Conservation (phyloP, 495 filamentous ascomycete species). For the Hypoxylon lienhwacheense region DNA sequence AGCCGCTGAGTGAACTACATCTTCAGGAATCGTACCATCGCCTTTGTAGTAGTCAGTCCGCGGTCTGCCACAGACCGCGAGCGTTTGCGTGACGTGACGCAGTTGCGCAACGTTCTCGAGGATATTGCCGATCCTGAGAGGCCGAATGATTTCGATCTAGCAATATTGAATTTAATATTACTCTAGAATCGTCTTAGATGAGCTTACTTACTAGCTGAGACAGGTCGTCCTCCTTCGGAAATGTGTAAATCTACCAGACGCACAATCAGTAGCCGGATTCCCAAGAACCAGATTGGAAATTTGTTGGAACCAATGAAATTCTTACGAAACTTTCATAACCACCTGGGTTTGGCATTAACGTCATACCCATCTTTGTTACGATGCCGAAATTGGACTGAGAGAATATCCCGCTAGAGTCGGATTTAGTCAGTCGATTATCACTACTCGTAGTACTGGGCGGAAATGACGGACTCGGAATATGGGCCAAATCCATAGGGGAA, state of each 20-base stretch:
- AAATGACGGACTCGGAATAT: slow-evolving; percentile 54
- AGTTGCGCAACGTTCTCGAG: slow-evolving; percentile 61
- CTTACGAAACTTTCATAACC: slow-evolving; percentile 51
- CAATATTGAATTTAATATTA: neutral
- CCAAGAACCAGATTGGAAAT: neutral
- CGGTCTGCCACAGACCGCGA: slow-evolving; percentile 49
- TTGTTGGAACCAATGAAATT: neutral
- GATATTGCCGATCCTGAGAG: slow-evolving; percentile 53
- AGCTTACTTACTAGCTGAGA: slow-evolving; percentile 37
- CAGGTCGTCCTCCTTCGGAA: slow-evolving; percentile 55
- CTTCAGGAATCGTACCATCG: slow-evolving; percentile 43
- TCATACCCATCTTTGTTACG: slow-evolving; percentile 57
- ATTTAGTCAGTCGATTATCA: slow-evolving; percentile 1
- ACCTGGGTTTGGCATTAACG: slow-evolving; percentile 51
- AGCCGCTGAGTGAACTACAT: slow-evolving; percentile 42
- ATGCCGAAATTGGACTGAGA: slow-evolving; percentile 57
- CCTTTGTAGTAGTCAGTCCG: slow-evolving; percentile 50
- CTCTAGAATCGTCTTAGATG: neutral
- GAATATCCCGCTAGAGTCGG: slow-evolving; percentile 50
- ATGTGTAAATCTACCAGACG: slow-evolving; percentile 46
- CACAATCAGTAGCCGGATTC: slow-evolving; percentile 4
- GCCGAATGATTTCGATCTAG: slow-evolving; percentile 53
- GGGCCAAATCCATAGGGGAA: slow-evolving; percentile 59
- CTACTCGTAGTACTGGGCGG: neutral
- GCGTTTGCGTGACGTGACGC: slow-evolving; percentile 54